Base-by-base conservation (phyloP, 202 grass and related monocot genomes). In the Saccharum hybrid region DNA sequence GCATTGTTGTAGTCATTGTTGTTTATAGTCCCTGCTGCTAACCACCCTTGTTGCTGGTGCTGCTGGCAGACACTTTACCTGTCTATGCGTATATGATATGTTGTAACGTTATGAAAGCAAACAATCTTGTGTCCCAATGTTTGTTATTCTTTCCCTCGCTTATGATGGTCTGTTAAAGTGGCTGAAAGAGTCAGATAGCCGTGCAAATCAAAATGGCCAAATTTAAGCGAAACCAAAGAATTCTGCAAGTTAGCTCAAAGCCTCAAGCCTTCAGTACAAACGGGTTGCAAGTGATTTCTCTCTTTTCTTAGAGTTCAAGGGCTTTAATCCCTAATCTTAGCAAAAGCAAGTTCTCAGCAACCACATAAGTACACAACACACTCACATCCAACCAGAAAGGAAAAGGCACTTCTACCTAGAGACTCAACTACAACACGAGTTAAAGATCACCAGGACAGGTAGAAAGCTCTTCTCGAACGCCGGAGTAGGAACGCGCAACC, bases 81-180 rank as follows among this genome's bases (percentile, higher is more conserved):
- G 39, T 82, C 73, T 79, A 79, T 80, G 68, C 42, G 60, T 81
- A 38, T 63, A 49, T 70, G 5, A 63, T 78, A 75, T 64, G 42
- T 69, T 90, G 75, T 86, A 86, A 70, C 52, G 9, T 68, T 83
- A 69, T 42, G 62, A 63, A 64, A 83, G 64, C 49, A 78, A 52
- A 65, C 49, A 9, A 28, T 68, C 52, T 30, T 84, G 7, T 76
- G 71, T 54, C 36, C 38, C 74, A 69, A 51, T 46, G 8, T 78
- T 73, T 63, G 13, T 69, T 69, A 23, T 74, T 79, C 74, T 77
- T 65, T 77, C 10, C 2, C 14, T 66, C 13, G 10, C 18, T 65
- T 67, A 65, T 49, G 43, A 66, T 36, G 57, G 42, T 11, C 39
- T 46, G 2, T 28, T 72, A 3, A 11, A 49, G 6, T 56, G 33